These are phyloP conservation scores for Stellera chamaejasme DNA, from an alignment of 345 rosid genomes.

Conservation along the genomic window DNA sequence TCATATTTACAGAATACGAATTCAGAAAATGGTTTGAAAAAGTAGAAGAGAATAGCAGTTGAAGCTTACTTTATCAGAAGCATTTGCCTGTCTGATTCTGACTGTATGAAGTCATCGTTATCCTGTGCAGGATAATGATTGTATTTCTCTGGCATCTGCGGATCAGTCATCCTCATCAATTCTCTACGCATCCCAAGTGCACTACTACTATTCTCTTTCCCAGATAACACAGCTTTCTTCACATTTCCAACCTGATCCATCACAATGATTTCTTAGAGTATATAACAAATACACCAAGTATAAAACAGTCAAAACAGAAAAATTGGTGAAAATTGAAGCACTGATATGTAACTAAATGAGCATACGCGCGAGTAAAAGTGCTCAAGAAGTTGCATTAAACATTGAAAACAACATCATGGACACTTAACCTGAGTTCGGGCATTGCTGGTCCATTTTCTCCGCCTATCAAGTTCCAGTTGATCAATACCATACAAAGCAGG, in stretches of 20 bases:
- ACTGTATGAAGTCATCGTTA: slow-evolving; percentile 68
- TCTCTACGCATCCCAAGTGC: slow-evolving; percentile 68
- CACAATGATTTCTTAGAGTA: slow-evolving; percentile 13
- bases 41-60: slow-evolving; percentile 3
- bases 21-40: neutral
- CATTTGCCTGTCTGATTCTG: slow-evolving; percentile 93
- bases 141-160: slow-evolving; percentile 43
- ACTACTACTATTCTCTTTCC: slow-evolving; percentile 44
- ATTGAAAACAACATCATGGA: neutral
- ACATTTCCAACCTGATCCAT: slow-evolving; percentile 55
- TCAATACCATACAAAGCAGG: slow-evolving; percentile 89
- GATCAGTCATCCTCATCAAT: slow-evolving; percentile 73
- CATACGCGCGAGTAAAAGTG: neutral
- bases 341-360: neutral
- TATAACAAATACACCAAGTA: neutral
- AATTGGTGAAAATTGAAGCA: neutral
- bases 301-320: neutral
- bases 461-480: slow-evolving; percentile 73
- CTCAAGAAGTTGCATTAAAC: slow-evolving; percentile 3
- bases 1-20: neutral
- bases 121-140: slow-evolving; percentile 50
- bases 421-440: slow-evolving; percentile 66
- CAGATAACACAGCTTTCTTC: slow-evolving; percentile 60
- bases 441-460: slow-evolving; percentile 87
- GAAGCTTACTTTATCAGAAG: slow-evolving; percentile 76